These are phyloP conservation scores for Lasiodiplodia hormozganensis DNA, from an alignment of 2,329 filamentous ascomycete genomes.

Conservation along the genomic window DNA sequence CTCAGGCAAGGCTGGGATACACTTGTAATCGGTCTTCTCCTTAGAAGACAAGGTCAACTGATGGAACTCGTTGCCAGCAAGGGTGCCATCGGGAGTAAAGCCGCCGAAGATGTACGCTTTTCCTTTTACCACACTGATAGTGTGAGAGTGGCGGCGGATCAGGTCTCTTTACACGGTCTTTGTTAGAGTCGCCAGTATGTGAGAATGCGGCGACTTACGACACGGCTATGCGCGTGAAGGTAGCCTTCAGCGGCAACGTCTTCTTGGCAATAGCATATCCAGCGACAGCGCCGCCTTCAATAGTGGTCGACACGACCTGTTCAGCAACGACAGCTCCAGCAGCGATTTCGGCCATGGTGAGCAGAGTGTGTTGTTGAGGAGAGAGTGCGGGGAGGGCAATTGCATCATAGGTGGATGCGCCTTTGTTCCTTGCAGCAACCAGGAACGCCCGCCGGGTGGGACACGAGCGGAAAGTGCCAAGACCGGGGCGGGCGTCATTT, in stretches of 20 bases:
- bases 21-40: constrained; percentile 48
- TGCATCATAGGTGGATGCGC: constrained; percentile 13
- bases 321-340: constrained; percentile 49
- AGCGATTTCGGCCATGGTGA: constrained; percentile 49
- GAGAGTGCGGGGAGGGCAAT: constrained; percentile 6
- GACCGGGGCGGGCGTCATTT: constrained; percentile 1
- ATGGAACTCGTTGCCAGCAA: constrained; percentile 53
- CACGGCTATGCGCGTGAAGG: constrained; percentile 50
- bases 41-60: constrained; percentile 43
- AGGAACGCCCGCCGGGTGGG: constrained; percentile 13
- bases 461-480: constrained; percentile 7
- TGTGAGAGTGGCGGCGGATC: constrained; percentile 47
- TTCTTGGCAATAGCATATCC: constrained; percentile 52
- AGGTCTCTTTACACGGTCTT: constrained; percentile 36
- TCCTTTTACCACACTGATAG: constrained; percentile 48
- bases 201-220: constrained; percentile 42
- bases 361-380: constrained; percentile 6
- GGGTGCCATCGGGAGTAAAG: constrained; percentile 41
- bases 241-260: constrained; percentile 52
- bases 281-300: constrained; percentile 46
- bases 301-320: constrained; percentile 48
- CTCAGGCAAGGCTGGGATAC: constrained; percentile 50
- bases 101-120: constrained; percentile 56
- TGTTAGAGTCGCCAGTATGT: constrained; percentile 29
- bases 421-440: constrained; percentile 20